Base-by-base conservation (phyloP, 176 grass and related monocot species). In the Luzula sylvatica region DNA sequence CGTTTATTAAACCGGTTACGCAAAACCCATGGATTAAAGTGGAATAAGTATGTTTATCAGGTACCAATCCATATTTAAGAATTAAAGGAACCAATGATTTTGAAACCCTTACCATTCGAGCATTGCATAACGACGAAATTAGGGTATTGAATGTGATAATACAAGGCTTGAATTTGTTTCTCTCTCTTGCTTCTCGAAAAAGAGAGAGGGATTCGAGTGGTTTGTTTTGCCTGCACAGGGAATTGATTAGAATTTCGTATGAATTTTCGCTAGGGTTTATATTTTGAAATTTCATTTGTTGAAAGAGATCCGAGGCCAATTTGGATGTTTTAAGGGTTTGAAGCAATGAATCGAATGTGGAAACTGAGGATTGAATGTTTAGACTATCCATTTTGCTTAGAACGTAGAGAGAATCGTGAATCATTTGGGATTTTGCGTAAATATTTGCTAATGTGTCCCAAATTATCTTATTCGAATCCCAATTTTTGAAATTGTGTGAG, bases 391-490 rank as follows among this genome's bases (percentile, higher is more conserved):
- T 98, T 72, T 83, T 68, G 67, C 69, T 80, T 47, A 98, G 70
- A 55, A 87, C 20, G 8, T 90, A 87, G 40, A 89, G 81, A 28
- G 60, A 75, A 83, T 90, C 85, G 46, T 69, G 65, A 61, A 80
- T 68, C 77, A 76, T 75, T 68, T 90, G 47, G 14, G 61, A 62
- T 72, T 58, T 82, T 60, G 75, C 59, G 56, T 83, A 98, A 58
- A 55, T 72, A 62, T 65, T 69, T 77, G 92, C 92, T 55, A 90
- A 68, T 72, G 72, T 68, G 72, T 90, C 75, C 92, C 85, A 98
- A 15, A 87, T 28, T 68, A 68, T 59, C 20, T 28, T 8, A 14
- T 15, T 65, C 3, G 51, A 77, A 72, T 77, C 60, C 13, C 69
- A 77, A 11, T 75, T 55, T 61, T 47, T 69, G 56, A 90, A 98